Base-by-base conservation (phyloP, 2,329 filamentous ascomycete species). In the Ramichloridium luteum region DNA sequence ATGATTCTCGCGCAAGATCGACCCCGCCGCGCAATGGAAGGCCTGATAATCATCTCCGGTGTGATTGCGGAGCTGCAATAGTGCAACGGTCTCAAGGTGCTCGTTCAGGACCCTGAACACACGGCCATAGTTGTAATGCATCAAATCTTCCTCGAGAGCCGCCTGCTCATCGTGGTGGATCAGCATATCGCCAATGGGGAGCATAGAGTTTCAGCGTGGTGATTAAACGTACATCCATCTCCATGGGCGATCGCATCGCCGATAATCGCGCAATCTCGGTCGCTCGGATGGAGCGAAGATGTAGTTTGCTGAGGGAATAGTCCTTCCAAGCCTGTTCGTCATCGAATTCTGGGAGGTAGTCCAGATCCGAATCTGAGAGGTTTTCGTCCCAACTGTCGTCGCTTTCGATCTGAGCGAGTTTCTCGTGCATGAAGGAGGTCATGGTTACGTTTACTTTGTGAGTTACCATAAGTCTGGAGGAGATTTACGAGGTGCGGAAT, bases 111-210 rank as follows among this genome's bases (percentile, higher is more conserved):
- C n/a, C 8, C 20, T n/a, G 20, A 23, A 23, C 8, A 23, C 20
- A 23, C 20, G 20, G n/a, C 20, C n/a, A n/a, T 23, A 23, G n/a
- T 23, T 23, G 20, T 23, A 23, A 23, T n/a, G 8, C 20, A 23
- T 23, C 20, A 23, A 23, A 8, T 8, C 20, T n/a, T 23, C 8
- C 8, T 23, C 20, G 20, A 23, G 20, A 8, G 20, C 20, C 20
- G 20, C 20, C 20, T 23, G 20, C 8, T 8, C n/a, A 23, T 8
- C n/a, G 20, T 8, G 8, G 20, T 8, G 8, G 8, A 8, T 23
- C 20, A 23, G 20, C 20, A 23, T n/a, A n/a, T n/a, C n/a, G n/a
- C n/a, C n/a, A n/a, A n/a, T n/a, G n/a, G n/a, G n/a, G n/a, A n/a
- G n/a, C n/a, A n/a, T n/a, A n/a, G n/a, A n/a, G n/a, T n/a, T n/a